These are phyloP conservation scores for Diaporthe nobilis DNA, from an alignment of 2,329 filamentous ascomycete species.

Conservation along the genomic window DNA sequence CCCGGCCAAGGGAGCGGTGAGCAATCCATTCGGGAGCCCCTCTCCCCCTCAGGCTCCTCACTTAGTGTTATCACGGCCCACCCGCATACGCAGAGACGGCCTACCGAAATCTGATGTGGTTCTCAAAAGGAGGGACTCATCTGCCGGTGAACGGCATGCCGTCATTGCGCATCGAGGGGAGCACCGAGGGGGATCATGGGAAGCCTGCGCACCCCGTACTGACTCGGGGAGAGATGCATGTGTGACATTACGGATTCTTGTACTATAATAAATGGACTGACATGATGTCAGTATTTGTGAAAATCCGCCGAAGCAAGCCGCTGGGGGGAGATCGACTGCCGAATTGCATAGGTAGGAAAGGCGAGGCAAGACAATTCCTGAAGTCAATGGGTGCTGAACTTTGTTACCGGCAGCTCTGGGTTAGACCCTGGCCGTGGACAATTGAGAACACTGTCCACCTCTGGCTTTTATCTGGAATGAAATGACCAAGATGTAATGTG, in stretches of 20 bases:
- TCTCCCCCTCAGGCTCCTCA: not conserved
- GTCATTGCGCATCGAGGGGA: not conserved
- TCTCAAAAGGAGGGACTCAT: not conserved
- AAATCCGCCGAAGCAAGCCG: not conserved
- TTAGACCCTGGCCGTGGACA: not conserved
- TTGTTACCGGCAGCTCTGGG: too few species aligned
- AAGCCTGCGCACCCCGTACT: not conserved
- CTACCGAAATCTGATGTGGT: conserved; percentile 1
- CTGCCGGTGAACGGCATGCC: conserved; percentile 10
- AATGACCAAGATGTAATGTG: not conserved
- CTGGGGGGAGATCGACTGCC: not conserved
- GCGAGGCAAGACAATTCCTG: not conserved
- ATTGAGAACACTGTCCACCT: not conserved
- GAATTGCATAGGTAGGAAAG: not conserved
- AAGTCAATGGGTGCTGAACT: not conserved
- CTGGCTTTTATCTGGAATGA: not conserved
- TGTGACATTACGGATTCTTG: not conserved
- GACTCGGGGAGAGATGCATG: not conserved
- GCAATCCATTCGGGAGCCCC: not conserved
- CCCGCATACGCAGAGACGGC: not conserved
- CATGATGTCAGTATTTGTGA: not conserved
- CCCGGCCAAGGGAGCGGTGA: conserved; percentile 24
- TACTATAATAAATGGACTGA: too few species aligned
- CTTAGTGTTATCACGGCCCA: not conserved
- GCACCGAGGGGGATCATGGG: not conserved